phyloP scores from a whole-genome alignment of 1,284 basidiomycete genomes.

The Agroathelia rolfsii region DNA sequence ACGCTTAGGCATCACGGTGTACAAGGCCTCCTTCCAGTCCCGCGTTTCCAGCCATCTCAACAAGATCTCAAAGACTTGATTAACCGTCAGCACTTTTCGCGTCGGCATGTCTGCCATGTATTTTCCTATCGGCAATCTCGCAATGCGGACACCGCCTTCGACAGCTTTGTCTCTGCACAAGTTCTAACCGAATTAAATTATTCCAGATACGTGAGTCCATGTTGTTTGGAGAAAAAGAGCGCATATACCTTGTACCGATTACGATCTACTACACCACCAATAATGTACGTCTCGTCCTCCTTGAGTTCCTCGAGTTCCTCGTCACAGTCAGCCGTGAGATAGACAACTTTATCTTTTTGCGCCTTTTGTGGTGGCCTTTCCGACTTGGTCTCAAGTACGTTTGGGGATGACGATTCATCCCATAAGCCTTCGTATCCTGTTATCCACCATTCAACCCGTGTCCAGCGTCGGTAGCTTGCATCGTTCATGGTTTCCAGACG shows the following conservation, averaged over 20 bases:
- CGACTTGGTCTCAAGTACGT: conserved; percentile 7
- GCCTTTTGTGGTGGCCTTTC: conserved; percentile 15
- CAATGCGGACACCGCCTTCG: conserved; percentile 67
- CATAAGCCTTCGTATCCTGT: conserved; percentile 66
- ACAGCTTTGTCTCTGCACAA: conserved; percentile 86
- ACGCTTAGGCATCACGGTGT: conserved; percentile 79
- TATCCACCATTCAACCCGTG: conserved; percentile 72
- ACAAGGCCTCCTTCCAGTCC: conserved; percentile 79
- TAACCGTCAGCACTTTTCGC: conserved; percentile 94
- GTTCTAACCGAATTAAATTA: conserved; percentile 39
- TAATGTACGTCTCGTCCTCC: conserved; percentile 85
- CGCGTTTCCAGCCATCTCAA: conserved; percentile 78
- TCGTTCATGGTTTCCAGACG: conserved; percentile 65
- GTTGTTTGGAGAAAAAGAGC: conserved; percentile 2
- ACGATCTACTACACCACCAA: conserved; percentile 93
- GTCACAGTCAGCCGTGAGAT: conserved; percentile 91
- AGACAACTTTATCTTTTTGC: conserved; percentile 56
- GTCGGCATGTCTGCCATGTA: conserved; percentile 78
- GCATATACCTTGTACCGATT: conserved; percentile 86
- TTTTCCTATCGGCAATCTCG: conserved; percentile 86
- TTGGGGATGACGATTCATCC: conserved; percentile 17
- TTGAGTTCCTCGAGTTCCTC: conserved; percentile 76
- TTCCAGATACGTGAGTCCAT: conserved; percentile 5
- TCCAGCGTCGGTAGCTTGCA: conserved; percentile 73
- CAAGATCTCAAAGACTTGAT: conserved; percentile 93